Base-by-base conservation (phyloP, 2,329 filamentous ascomycete genomes). In the Coniochaeta prunicola region DNA sequence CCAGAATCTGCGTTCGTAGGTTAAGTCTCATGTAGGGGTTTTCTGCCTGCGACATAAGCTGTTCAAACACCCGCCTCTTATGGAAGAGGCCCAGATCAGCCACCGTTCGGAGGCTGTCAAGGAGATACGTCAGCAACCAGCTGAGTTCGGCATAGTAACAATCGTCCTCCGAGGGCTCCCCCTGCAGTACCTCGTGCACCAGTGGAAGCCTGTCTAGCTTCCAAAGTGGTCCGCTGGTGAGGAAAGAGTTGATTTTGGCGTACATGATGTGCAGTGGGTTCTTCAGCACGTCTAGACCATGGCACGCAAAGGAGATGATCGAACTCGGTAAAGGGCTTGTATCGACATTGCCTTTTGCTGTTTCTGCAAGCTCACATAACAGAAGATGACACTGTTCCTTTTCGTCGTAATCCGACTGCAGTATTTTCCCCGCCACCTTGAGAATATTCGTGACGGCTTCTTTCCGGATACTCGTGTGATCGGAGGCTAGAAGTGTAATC, bases 231-330 rank as follows among this genome's bases (percentile, higher is more conserved):
- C 86, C 83, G 57, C 86, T 86, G 24, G 90, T 90, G 36, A 97
- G 82, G 70, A 92, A 97, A 6, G 81, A 79, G 75, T 96, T 96
- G 73, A 94, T 77, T 70, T 96, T 96, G 59, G 86, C 84, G 70
- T 96, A 97, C 38, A 97, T 82, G 61, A 84, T 84, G 68, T 96
- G 91, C 17, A 91, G 80, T 0, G 93, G 93, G 61, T 91, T 87
- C 24, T 80, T 82, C 53, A 96, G 75, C 17, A 96, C 84, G 1
- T 81, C 76, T 8, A 96, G 78, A 1, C 87, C 85, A 63, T 85
- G 84, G 53, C 82, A 80, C 8, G 91, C 87, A 66, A 96, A 94
- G 12, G 88, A 83, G n/a, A 86, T 82, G 6, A 91, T 85, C 13
- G 91, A 80, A 61, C 87, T 91, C 0, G 92, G 88, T 3, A 96